phyloP scores from a whole-genome alignment of 1,284 basidiomycete species.

The Malassezia vespertilionis region DNA sequence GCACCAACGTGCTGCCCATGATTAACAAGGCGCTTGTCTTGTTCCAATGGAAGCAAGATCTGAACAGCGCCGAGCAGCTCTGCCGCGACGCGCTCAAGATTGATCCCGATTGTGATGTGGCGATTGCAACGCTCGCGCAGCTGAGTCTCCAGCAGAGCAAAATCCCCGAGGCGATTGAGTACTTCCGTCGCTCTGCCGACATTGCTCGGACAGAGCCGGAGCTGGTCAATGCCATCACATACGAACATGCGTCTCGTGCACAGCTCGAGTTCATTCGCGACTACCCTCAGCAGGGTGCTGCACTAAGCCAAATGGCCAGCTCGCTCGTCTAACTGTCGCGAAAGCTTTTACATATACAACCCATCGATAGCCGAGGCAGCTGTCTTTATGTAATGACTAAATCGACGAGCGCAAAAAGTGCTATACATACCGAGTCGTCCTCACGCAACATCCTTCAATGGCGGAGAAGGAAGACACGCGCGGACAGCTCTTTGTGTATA shows the following conservation, averaged over 20 bases:
- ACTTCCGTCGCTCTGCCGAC: constrained; percentile 74
- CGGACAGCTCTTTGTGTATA: too few species aligned
- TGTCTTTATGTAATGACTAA: too few species aligned
- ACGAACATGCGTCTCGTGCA: constrained; percentile 55
- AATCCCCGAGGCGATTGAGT: constrained; percentile 71
- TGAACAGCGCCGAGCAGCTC: constrained; percentile 67
- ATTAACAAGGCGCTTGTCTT: constrained; percentile 95
- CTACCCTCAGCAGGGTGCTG: constrained; percentile 41
- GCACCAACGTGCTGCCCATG: constrained; percentile 54
- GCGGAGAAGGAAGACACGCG: too few species aligned
- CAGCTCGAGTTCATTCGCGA: constrained; percentile 42
- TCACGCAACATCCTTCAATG: too few species aligned
- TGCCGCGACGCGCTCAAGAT: constrained; percentile 77
- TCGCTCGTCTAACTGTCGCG: constrained; percentile 17
- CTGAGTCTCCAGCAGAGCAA: constrained; percentile 81
- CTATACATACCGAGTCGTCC: too few species aligned
- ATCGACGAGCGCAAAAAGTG: too few species aligned
- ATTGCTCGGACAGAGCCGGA: constrained; percentile 85
- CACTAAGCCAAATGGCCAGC: constrained; percentile 37
- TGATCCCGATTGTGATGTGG: constrained; percentile 84
- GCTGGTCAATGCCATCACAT: constrained; percentile 75
- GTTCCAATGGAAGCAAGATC: constrained; percentile 92
- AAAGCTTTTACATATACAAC: neutral
- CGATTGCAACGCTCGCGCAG: constrained; percentile 89
- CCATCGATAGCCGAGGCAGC: too few species aligned